Base-by-base conservation (phyloP, 1,284 basidiomycete genomes). In the Irpex sp. region DNA sequence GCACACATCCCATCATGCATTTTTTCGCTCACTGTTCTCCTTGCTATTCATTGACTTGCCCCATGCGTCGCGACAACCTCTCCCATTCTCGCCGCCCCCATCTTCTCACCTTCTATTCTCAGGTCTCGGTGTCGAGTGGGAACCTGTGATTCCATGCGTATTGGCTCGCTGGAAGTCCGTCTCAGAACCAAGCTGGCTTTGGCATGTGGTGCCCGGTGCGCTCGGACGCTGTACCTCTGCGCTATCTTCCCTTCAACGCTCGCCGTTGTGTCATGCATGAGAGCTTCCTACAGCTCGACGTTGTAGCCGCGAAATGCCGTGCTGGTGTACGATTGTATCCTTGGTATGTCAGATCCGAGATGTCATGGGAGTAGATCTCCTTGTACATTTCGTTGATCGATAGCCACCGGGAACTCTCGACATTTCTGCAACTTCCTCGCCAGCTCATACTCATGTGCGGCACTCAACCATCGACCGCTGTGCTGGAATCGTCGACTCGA, bases 281-380 rank as follows among this genome's bases (percentile, higher is more conserved):
- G 75, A 75, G 71, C 72, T 55, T 13, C 75, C 74, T 74, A 73
- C 73, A 70, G 77, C 80, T 82, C 67, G 82, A 83, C 63, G 79
- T 76, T 73, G 75, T 75, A 73, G 78, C 75, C 74, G 74, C 71
- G 67, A 67, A 66, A 64, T 57, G 70, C 70, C 68, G 69, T 65
- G 61, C 62, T 54, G 47, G 48, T 58, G 58, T 62, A 54, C 62
- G 51, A 38, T 37, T 40, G 61, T 19, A 34, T 58, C 48, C 51
- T 55, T 52, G 48, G 31, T 34, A 40, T 52, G 61, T 65, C 64
- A 63, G 63, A 65, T 70, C 69, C 68, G 68, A 69, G 67, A 34
- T 31, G 11, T 13, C 21, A 60, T 57, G 55, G 66, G 67, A 64
- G 63, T 62, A 40, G 65, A 67, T 55, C 67, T 66, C 26, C 64